A percentile compares a stretch with the other conserved stretches of the same genome.
These are phyloP conservation scores for Durusdinium trenchii DNA, from an alignment of 73 alveolate species.

Conservation along the genomic window DNA sequence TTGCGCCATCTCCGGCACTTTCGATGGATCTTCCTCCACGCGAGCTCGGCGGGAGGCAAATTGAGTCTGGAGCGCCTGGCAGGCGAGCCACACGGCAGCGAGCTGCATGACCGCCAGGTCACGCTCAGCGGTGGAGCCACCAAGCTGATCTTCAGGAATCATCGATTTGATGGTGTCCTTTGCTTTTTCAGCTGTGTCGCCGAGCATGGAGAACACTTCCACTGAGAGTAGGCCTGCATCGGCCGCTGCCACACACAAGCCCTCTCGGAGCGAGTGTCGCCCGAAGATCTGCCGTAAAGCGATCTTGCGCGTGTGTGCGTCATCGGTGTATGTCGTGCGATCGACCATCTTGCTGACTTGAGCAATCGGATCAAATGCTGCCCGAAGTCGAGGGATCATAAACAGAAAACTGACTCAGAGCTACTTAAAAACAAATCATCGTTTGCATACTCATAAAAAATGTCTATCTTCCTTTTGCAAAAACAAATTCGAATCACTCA, in stretches of 20 bases:
- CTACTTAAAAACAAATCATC: background rate
- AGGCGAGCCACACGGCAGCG: slow-evolving; percentile 45
- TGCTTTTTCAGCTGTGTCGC: background rate
- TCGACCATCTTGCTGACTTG: slow-evolving; percentile 16
- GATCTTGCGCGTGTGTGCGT: slow-evolving; percentile 3
- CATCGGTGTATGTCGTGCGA: slow-evolving; percentile 21
- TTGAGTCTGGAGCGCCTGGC: slow-evolving; percentile 24
- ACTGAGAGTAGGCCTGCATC: background rate
- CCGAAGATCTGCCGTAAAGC: slow-evolving; percentile 37
- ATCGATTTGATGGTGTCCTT: background rate
- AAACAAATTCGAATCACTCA: background rate
- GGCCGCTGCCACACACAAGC: background rate
- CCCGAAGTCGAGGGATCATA: background rate
- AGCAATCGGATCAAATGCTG: background rate
- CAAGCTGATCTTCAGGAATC: background rate
- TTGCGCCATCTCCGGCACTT: slow-evolving; percentile 27
- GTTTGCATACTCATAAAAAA: background rate
- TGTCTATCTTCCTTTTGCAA: too few species aligned
- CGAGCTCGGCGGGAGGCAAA: slow-evolving; percentile 37
- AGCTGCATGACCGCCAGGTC: slow-evolving; percentile 28
- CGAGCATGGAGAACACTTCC: slow-evolving; percentile 6
- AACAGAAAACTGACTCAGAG: background rate
- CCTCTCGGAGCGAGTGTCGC: background rate
- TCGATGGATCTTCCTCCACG: slow-evolving; percentile 56
- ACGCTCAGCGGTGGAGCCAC: background rate